Evolutionary conservation across 306 rosid genomes (phyloP), one percentile per base, ranked within the genome.

Genomic region (Hippophae tibetana): DNA sequence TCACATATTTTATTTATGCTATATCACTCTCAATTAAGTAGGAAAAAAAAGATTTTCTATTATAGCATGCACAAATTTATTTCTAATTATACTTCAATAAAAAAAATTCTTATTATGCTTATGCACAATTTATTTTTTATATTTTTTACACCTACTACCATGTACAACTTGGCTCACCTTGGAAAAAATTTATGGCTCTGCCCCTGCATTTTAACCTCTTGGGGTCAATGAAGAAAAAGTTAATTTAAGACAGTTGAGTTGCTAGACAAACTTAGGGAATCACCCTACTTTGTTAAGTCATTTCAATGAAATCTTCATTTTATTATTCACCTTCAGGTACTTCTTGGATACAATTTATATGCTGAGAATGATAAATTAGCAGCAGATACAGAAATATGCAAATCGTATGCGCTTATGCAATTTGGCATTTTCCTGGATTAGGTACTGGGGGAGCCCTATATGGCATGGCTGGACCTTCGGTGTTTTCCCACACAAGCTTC

Each of bases 401-500:
- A 55, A 69, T 50, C 42, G 9, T 49, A 38, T 63, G 60, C 70
- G 67, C 69, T 58, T 69, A 70, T 67, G 65, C 63, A 31, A 58
- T 56, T 77, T 65, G 68, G 54, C 51, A 72, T 62, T 71, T 79
- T 74, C 66, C 65, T 75, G 60, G 58, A 65, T 64, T 62, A 53
- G 71, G 82, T 71, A 14, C 62, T 57, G 64, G 77, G 48, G 55
- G 65, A 71, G 65, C 68, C 60, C 72, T 43, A 50, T 83, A 57
- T 66, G 44, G 57, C 59, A 61, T 58, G 71, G 81, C 62, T 76
- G 76, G 72, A 74, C 63, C 70, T 61, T 71, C 47, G 54, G 69
- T 72, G 57, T 61, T 72, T 65, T 54, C 69, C 54, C 52, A 60
- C 73, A 73, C 60, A 67, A 68, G 69, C 64, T 73, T 70, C 66